These are phyloP conservation scores for Lentinula lateritia DNA, from an alignment of 768 basidiomycete genomes.

Conservation along the genomic window DNA sequence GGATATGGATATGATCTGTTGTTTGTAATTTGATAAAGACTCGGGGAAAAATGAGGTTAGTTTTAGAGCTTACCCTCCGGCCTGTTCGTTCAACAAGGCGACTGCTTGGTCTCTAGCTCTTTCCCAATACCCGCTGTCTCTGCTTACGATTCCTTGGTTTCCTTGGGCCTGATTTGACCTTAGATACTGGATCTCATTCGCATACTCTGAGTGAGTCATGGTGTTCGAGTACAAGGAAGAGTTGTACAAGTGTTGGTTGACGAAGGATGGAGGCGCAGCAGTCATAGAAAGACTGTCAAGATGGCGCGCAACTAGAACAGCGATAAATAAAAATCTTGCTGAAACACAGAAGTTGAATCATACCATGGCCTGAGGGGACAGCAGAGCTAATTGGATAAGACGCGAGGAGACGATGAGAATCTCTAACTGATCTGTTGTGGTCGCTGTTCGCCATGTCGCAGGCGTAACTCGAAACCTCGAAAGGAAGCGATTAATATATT, in stretches of 20 bases:
- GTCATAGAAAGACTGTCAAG: conserved; percentile 53
- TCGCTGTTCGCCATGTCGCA: background rate
- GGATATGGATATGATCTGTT: conserved; percentile 39
- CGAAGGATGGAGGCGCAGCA: conserved; percentile 57
- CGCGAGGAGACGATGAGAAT: conserved; percentile 61
- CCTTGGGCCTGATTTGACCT: conserved; percentile 37
- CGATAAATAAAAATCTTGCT: conserved; percentile 13
- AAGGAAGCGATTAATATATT: background rate
- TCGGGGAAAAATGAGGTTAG: conserved; percentile 1
- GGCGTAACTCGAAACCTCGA: background rate
- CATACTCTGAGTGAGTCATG: conserved; percentile 40
- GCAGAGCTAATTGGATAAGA: conserved; percentile 73
- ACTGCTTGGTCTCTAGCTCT: conserved; percentile 55
- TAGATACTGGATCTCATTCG: conserved; percentile 54
- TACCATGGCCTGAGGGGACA: conserved; percentile 74
- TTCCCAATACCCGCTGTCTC: conserved; percentile 59
- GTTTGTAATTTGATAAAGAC: too few relatives aligned
- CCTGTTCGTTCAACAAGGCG: conserved; percentile 51
- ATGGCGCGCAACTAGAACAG: conserved; percentile 56
- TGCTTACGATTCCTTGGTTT: background rate
- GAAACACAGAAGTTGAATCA: conserved; percentile 2
- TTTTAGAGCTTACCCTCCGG: conserved; percentile 36
- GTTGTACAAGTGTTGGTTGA: conserved; percentile 52
- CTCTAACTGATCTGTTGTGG: conserved; percentile 40
- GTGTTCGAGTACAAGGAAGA: conserved; percentile 47